These are phyloP conservation scores for Curvularia hawaiiensis DNA, from an alignment of 2,329 filamentous ascomycete genomes.

Conservation along the genomic window DNA sequence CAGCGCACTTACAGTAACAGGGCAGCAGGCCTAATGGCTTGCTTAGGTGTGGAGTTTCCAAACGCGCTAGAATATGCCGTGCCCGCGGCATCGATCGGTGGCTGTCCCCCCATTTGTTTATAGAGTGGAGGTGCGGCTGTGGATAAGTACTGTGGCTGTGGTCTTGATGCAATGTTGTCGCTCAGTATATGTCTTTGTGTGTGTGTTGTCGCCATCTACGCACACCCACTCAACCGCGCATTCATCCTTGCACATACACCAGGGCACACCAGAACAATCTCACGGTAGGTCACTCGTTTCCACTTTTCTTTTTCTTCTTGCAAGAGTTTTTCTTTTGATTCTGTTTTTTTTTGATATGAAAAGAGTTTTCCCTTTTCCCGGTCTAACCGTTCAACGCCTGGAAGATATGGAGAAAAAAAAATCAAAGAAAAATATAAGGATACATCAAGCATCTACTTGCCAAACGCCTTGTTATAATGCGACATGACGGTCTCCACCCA, in stretches of 20 bases:
- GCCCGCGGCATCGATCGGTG: not conserved
- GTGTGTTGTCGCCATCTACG: not conserved
- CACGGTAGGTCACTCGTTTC: not conserved
- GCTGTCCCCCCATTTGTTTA: not conserved
- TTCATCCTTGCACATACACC: not conserved
- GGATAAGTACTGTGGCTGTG: not conserved
- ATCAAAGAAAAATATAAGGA: not conserved
- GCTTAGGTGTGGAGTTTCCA: not conserved
- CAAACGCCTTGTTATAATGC: conserved; percentile 6
- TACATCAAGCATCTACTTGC: not conserved
- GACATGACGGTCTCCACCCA: conserved; percentile 4
- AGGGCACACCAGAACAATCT: not conserved
- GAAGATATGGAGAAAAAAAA: not conserved
- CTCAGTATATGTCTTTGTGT: not conserved
- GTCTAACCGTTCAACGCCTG: not conserved
- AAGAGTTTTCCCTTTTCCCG: not conserved
- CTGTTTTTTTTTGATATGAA: not conserved
- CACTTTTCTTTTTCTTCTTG: not conserved
- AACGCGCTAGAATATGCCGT: not conserved
- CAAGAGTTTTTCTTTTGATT: not conserved
- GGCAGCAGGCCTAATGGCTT: not conserved
- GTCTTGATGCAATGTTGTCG: not conserved
- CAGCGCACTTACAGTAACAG: not conserved
- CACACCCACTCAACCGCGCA: not conserved
- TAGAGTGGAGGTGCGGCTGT: not conserved